Percentiles rank a stretch among this genome's conserved stretches.
Conservation (phyloP, 1,284 basidiomycete genomes). For the Farysia itapuensis region DNA sequence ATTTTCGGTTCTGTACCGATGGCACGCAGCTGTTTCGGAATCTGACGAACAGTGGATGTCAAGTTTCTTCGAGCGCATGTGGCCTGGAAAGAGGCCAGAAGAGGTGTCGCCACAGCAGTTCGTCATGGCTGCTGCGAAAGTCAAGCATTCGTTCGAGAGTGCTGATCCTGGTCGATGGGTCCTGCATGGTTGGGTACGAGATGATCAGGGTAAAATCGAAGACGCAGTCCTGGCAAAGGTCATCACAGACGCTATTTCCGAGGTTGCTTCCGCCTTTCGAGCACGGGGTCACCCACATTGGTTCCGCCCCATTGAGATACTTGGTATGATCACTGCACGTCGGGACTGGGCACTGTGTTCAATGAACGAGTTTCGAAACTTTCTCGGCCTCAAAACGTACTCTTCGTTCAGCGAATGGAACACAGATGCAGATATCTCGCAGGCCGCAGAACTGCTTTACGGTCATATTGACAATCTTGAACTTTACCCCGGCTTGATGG, state of each 20-base stretch:
- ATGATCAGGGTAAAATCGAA: slow-evolving; percentile 68
- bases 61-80: slow-evolving; percentile 19
- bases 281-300: slow-evolving; percentile 74
- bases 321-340: slow-evolving; percentile 77
- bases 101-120: slow-evolving; percentile 69
- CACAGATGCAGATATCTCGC: slow-evolving; percentile 71
- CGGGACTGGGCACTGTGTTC: slow-evolving; percentile 76
- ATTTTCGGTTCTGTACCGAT: slow-evolving; percentile 42
- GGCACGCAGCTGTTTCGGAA: slow-evolving; percentile 46
- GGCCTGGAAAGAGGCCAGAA: slow-evolving; percentile 34
- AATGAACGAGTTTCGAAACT: slow-evolving; percentile 77
- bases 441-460: slow-evolving; percentile 68
- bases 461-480: slow-evolving; percentile 73
- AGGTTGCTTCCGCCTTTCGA: slow-evolving; percentile 74
- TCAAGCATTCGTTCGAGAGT: slow-evolving; percentile 11
- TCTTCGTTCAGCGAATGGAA: slow-evolving; percentile 75
- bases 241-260: slow-evolving; percentile 58
- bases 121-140: slow-evolving; percentile 61
- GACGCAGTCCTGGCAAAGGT: slow-evolving; percentile 71
- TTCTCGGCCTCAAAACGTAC: slow-evolving; percentile 35
- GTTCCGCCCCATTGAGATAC: slow-evolving; percentile 77
- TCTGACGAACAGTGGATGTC: slow-evolving; percentile 50
- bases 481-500: slow-evolving; percentile 65
- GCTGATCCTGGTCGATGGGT: slow-evolving; percentile 67
- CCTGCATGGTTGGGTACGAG: slow-evolving; percentile 67